Evolutionary conservation across 768 basidiomycete genomes (phyloP), one percentile per base, ranked within the genome.

Genomic region (Lactarius quietus): DNA sequence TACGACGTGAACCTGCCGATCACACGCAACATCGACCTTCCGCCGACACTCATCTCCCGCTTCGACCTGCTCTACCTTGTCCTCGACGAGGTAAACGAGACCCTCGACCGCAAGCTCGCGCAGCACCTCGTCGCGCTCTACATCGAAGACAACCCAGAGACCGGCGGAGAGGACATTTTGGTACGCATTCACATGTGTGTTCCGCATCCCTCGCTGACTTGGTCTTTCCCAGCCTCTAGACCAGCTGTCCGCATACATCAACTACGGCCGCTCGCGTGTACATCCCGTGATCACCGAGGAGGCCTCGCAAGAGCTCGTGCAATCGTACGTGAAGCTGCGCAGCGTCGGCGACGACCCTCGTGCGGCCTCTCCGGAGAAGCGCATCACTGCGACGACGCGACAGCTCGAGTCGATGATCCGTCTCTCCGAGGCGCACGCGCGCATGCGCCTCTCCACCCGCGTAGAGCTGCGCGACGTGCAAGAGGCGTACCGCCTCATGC

Each of bases 341-440:
- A 90, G 90, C 72, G 87, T 92, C 72, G 96, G 96, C 26, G 83
- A 89, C 61, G 96, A 98, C 74, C 88, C 93, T 1, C 87, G 93
- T 20, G 84, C 86, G 1, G 85, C 93, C 2, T 87, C 93, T 20
- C 85, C 84, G 65, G 96, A 98, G 76, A 92, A 92, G 73, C 87
- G 96, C 15, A 99, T 99, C 76, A 99, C 97, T 0, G 97, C 97
- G 0, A 98, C 97, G 36, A 98, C 97, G 0, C 86, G 97, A 57
- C 96, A 99, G 76, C 85, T 99, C 18, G 97, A 99, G 77, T 91
- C 89, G 70, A 92, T 99, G 86, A 97, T 99, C 72, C 90, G 95
- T 6, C 85, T 99, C 31, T 89, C 91, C 0, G 97, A 99, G 77
- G 97, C 91, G 0, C 97, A 99, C 73, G 95, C 97, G 5, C 84